Percentiles rank a stretch among this genome's conserved stretches.
Evolutionary conservation across 2,329 filamentous ascomycete species (phyloP).

Genomic region (Colletotrichum salicis): DNA sequence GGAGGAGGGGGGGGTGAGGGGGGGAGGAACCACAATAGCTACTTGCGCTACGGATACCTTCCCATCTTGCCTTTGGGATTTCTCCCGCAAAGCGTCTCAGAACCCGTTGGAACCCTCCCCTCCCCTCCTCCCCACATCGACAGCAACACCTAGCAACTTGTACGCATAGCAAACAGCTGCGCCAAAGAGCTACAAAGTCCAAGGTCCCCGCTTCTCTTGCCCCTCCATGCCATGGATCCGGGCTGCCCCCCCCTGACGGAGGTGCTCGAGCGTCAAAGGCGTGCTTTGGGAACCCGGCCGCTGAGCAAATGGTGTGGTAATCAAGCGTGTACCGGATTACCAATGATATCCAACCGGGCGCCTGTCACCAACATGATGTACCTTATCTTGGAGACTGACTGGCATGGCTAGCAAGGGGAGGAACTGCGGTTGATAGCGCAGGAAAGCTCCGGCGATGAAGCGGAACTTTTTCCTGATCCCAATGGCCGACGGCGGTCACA

Average conservation of each 20-base stretch:
- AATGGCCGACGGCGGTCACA: background rate
- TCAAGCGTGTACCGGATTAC: slow-evolving; percentile 18
- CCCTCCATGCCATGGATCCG: slow-evolving; percentile 10
- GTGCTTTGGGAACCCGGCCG: slow-evolving; percentile 4
- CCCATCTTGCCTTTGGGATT: slow-evolving; percentile 13
- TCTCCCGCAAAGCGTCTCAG: slow-evolving; percentile 17
- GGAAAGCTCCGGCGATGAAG: background rate
- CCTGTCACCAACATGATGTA: background rate
- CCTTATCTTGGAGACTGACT: too few species aligned
- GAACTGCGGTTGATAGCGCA: background rate
- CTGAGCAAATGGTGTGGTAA: slow-evolving; percentile 35
- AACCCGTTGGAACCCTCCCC: slow-evolving; percentile 19
- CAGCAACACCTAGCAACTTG: slow-evolving; percentile 24
- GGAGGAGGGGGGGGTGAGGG: background rate
- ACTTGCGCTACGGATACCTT: background rate
- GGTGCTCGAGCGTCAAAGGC: background rate
- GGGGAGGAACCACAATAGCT: background rate
- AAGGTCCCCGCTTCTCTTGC: background rate
- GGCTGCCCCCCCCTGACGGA: background rate
- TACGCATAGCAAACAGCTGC: background rate
- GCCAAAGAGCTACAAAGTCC: background rate
- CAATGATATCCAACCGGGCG: slow-evolving; percentile 1
- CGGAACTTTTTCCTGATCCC: background rate
- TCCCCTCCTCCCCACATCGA: slow-evolving; percentile 6
- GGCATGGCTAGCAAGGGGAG: background rate